phyloP scores from a whole-genome alignment of 1,284 basidiomycete species.

The Ustilago cynodontis region DNA sequence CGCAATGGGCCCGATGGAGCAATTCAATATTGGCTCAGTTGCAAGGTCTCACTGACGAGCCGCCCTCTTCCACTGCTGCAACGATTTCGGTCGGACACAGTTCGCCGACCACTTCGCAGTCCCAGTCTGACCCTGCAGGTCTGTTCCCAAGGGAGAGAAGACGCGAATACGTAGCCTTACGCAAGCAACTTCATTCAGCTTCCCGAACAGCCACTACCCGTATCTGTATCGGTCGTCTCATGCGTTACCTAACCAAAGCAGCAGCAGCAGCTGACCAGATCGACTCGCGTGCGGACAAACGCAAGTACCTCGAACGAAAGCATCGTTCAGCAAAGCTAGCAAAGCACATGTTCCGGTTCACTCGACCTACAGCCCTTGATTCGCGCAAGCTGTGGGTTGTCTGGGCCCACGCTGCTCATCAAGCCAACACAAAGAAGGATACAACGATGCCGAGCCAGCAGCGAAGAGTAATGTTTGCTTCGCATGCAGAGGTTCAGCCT shows the following conservation, averaged over 20 bases:
- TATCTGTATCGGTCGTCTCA: conserved; percentile 13
- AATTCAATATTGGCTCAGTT: conserved; percentile 16
- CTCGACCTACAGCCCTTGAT: conserved; percentile 19
- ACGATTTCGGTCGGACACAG: not conserved
- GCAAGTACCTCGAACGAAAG: conserved; percentile 13
- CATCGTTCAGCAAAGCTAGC: conserved; percentile 18
- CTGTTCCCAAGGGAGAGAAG: conserved; percentile 30
- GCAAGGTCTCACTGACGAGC: not conserved
- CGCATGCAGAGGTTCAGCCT: no score
- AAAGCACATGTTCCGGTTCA: conserved; percentile 11
- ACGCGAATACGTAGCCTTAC: conserved; percentile 19
- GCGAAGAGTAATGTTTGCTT: conserved; percentile 13
- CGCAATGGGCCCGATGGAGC: conserved; percentile 28
- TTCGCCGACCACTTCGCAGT: not conserved
- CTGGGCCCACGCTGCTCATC: conserved; percentile 28
- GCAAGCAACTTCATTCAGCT: conserved; percentile 19
- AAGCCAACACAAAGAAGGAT: not conserved
- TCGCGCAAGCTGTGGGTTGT: conserved; percentile 25
- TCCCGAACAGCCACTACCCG: conserved; percentile 9
- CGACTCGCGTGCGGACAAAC: not conserved
- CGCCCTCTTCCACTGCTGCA: not conserved
- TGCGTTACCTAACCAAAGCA: conserved; percentile 19
- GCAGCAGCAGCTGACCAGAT: not conserved
- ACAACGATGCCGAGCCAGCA: not conserved
- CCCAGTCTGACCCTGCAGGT: conserved; percentile 18